Conservation (phyloP, 2,329 filamentous ascomycete genomes). For the Neofusicoccum umdonicola region DNA sequence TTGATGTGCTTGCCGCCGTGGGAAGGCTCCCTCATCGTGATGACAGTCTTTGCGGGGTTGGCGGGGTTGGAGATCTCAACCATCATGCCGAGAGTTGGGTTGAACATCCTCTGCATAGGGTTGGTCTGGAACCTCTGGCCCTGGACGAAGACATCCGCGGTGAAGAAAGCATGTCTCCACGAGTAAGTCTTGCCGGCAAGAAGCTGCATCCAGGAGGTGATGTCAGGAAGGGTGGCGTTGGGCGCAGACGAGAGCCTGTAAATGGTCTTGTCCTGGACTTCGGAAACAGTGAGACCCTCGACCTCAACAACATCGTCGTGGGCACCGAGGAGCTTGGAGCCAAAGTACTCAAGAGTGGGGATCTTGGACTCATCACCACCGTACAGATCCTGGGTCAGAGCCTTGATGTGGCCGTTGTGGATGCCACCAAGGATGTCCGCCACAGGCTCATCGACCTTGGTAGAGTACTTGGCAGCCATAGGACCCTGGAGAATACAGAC, state of each 20-base stretch:
- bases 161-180: constrained; percentile 93
- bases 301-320: constrained; percentile 67
- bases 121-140: constrained; percentile 97
- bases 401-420: constrained; percentile 81
- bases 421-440: constrained; percentile 92
- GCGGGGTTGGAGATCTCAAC: constrained; percentile 85
- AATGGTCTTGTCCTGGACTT: constrained; percentile 75
- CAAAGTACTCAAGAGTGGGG: constrained; percentile 90
- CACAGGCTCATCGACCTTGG: constrained; percentile 85
- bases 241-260: constrained; percentile 80
- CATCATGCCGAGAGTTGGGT: constrained; percentile 78
- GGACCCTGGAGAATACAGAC: constrained; percentile 96
- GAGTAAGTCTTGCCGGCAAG: constrained; percentile 82
- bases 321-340: constrained; percentile 74
- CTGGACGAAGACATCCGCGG: constrained; percentile 89
- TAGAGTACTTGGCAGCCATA: constrained; percentile 87
- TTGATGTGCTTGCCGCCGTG: constrained; percentile 82
- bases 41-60: constrained; percentile 77
- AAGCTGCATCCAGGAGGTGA: constrained; percentile 83
- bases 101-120: constrained; percentile 87
- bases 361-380: constrained; percentile 69
- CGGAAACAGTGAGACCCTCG: constrained; percentile 80
- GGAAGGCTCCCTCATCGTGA: constrained; percentile 83
- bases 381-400: constrained; percentile 78
- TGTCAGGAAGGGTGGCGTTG: constrained; percentile 69